Evolutionary conservation across 805 yeast genomes (phyloP).

Genomic region (Scheffersomyces lignosus): DNA sequence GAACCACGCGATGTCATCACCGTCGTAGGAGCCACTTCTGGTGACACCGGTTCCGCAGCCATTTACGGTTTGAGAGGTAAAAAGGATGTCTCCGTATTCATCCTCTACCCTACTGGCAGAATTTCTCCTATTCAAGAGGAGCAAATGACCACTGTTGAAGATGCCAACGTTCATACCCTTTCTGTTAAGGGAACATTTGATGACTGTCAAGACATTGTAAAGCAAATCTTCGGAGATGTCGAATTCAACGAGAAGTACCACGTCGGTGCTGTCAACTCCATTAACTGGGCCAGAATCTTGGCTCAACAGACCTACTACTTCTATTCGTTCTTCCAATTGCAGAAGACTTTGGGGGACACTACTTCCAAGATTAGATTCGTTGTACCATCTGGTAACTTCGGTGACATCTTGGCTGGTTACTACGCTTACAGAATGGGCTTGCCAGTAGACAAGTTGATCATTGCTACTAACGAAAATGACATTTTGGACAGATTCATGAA

Average conservation of each 20-base stretch:
- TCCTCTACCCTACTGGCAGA: conserved; percentile 94
- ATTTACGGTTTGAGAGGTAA: conserved; percentile 96
- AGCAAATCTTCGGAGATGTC: conserved; percentile 84
- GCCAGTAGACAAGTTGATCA: conserved; percentile 81
- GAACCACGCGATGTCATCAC: conserved; percentile 77
- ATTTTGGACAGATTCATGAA: conserved; percentile 90
- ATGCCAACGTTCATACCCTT: conserved; percentile 88
- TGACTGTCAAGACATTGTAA: conserved; percentile 96
- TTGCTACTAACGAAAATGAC: conserved; percentile 95
- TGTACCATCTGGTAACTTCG: conserved; percentile 98
- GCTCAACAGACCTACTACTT: conserved; percentile 98
- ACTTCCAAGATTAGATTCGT: conserved; percentile 68
- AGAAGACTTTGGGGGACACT: conserved; percentile 27
- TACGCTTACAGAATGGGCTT: conserved; percentile 95
- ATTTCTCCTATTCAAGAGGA: conserved; percentile 97
- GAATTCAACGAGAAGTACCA: conserved; percentile 88
- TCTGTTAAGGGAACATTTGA: conserved; percentile 96
- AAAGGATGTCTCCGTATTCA: conserved; percentile 96
- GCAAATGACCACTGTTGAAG: conserved; percentile 97
- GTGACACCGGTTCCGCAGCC: conserved; percentile 99
- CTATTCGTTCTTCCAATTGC: conserved; percentile 81
- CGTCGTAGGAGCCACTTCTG: conserved; percentile 98
- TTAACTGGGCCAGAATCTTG: conserved; percentile 98
- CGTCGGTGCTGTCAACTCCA: conserved; percentile 96
- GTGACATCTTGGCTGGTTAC: conserved; percentile 96